Conservation (phyloP, 2,329 filamentous ascomycete genomes). For the Pyricularia pennisetigena region DNA sequence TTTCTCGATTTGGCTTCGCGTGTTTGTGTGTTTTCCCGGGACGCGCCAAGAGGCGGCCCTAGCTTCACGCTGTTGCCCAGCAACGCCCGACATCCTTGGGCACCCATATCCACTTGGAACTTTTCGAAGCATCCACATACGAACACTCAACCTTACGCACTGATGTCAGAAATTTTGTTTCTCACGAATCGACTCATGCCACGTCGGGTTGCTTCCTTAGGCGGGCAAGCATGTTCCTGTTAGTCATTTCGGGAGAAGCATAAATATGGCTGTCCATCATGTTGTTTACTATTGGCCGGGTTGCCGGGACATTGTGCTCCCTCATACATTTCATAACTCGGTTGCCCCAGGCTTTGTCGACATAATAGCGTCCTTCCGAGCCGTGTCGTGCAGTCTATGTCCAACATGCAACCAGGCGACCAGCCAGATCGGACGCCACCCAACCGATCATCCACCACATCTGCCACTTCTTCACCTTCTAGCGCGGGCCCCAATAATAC, state of each 20-base stretch:
- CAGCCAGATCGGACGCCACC: neutral
- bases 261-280: neutral
- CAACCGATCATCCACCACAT: neutral
- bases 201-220: neutral
- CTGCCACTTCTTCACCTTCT: neutral
- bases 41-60: neutral
- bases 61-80: neutral
- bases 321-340: neutral
- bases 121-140: neutral
- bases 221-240: neutral
- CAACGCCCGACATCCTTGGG: neutral
- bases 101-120: neutral
- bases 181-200: neutral
- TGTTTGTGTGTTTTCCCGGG: neutral
- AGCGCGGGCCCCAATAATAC: neutral
- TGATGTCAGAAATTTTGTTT: neutral
- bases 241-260: neutral
- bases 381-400: neutral
- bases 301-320: neutral
- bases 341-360: neutral
- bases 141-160: neutral
- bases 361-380: neutral
- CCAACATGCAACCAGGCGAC: neutral
- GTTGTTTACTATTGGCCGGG: neutral
- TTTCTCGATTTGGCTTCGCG: neutral